A percentile compares a stretch with the other conserved stretches of the same genome.
Evolutionary conservation across 177 flowering plant genomes (phyloP).

Genomic region (Vitis hybrid): DNA sequence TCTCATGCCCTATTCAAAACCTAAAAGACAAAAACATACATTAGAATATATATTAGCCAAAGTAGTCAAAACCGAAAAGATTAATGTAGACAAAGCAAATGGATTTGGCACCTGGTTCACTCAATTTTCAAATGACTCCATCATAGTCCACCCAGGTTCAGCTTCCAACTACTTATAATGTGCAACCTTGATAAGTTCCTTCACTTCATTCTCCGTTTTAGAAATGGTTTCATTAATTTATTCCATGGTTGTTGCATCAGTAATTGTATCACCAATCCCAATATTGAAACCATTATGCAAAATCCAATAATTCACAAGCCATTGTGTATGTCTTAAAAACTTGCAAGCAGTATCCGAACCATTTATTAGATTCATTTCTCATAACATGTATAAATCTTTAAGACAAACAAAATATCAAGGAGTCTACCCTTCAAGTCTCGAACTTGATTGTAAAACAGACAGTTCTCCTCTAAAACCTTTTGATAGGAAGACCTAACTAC

Average conservation of each 20-base stretch:
- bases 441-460: conserved; percentile 74
- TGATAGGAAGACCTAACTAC: conserved; percentile 70
- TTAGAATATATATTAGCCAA: background rate
- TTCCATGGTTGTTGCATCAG: conserved; percentile 94
- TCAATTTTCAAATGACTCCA: conserved; percentile 96
- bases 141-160: conserved; percentile 98
- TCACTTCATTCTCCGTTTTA: conserved; percentile 82
- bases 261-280: conserved; percentile 98
- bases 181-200: conserved; percentile 67
- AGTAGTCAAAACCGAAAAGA: background rate
- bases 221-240: conserved; percentile 92
- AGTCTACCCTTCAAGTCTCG: conserved; percentile 78
- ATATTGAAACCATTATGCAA: conserved; percentile 91
- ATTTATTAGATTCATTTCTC: background rate
- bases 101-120: conserved; percentile 75
- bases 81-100: background rate
- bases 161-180: conserved; percentile 75
- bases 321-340: conserved; percentile 95
- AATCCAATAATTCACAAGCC: conserved; percentile 99
- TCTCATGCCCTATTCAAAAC: conserved; percentile 97
- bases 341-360: conserved; percentile 96
- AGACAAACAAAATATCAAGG: background rate
- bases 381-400: background rate
- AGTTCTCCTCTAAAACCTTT: conserved; percentile 75
- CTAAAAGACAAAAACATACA: conserved; percentile 28